A percentile compares a stretch with the other conserved stretches of the same genome.
phyloP scores from a whole-genome alignment of 768 basidiomycete species.

The Rickenella mellea region DNA sequence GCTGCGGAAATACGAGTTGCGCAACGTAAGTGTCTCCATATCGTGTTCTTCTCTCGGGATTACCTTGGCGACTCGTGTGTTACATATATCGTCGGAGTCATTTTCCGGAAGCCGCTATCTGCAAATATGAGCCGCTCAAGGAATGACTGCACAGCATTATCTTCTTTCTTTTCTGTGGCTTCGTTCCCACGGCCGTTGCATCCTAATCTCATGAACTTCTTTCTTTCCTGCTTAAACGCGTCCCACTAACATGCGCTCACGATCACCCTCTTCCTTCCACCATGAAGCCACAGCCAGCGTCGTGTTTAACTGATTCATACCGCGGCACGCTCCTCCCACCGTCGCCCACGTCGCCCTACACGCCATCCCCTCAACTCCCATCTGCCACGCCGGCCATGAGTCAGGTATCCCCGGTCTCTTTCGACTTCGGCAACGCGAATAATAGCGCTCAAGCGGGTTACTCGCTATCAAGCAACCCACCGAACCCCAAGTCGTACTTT shows the following conservation, averaged over 20 bases:
- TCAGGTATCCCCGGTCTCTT: neutral
- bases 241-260: neutral
- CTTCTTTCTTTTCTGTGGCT: no score
- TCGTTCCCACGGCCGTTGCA: no score
- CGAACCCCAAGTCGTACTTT: constrained; percentile 59
- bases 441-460: constrained; percentile 4
- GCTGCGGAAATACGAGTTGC: constrained; percentile 35
- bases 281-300: no score
- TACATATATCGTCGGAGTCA: constrained; percentile 6
- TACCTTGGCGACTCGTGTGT: constrained; percentile 5
- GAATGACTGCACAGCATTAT: no score
- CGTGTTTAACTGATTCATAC: no score
- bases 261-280: neutral
- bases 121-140: no score
- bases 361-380: neutral
- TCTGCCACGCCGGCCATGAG: neutral
- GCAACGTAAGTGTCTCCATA: neutral
- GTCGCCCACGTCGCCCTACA: constrained; percentile 3
- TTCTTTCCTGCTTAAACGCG: neutral
- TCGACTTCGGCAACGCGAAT: neutral
- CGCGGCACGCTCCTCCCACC: no score
- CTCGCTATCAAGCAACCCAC: constrained; percentile 56
- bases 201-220: neutral
- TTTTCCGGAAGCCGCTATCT: neutral
- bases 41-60: neutral